Evolutionary conservation across 202 grass and related monocot species (phyloP), one percentile per base, ranked within the genome.

Genomic region (Brachypodium distachyon): DNA sequence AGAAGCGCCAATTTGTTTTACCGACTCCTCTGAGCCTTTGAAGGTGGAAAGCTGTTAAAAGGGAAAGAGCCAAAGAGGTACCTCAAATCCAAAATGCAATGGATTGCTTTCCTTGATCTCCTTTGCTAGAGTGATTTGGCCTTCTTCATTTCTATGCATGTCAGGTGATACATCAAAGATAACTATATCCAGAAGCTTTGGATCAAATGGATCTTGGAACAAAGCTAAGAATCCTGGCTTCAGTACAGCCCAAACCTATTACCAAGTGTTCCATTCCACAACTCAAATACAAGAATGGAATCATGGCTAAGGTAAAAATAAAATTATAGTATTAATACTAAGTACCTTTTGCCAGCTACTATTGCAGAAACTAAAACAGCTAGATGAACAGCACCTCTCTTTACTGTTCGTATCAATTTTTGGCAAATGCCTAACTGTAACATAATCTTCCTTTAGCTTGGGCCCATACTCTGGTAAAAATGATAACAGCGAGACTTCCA

Each of bases 291-390:
- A 77, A 72, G 22, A 36, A 36, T n/a, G 29, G 3, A 13, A 54
- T 39, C 36, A 76, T 41, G 19, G n/a, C n/a, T 49, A 50, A 54
- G 43, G 70, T 37, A 31, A 62, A 41, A 40, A 58, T 66, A 40
- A 56, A 47, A 64, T 9, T 9, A 71, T 12, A 18, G 47, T 13
- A 36, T 21, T n/a, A n/a, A n/a, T n/a, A n/a, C n/a, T n/a, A n/a
- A n/a, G n/a, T 90, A 98, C 95, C 89, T 94, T 98, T 84, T 94
- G 95, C 95, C 95, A 98, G 65, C 72, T 94, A 63, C 87, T 91
- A 53, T 98, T 87, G 82, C 95, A 98, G 78, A 87, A 98, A 57
- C 46, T 86, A 85, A 92, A 98, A 32, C 86, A 86, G 68, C 69
- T 70, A 39, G 91, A 81, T 64, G 84, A 74, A 79, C 95, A 94